Evolutionary conservation across 2,329 filamentous ascomycete genomes (phyloP), one percentile per base, ranked within the genome.

Genomic region (Colletotrichum tofieldiae): DNA sequence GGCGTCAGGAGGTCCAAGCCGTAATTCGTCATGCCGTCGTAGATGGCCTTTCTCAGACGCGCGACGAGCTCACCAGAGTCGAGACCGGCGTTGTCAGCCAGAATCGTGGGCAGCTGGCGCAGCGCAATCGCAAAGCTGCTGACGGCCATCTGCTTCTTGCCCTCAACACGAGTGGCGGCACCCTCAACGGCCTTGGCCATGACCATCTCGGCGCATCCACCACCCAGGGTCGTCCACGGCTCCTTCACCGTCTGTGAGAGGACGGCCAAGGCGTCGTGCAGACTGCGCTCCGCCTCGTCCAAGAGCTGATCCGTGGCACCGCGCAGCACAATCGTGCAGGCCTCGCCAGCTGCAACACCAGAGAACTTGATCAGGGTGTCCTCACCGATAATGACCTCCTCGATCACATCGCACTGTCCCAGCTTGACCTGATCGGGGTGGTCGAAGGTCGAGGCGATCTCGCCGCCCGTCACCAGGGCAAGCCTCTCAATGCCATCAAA

Each of bases 141-240:
- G 26, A 98, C 96, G 2, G 96, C 96, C 79, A 98, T 88, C 77
- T 97, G 95, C 84, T 96, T 96, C 91, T 99, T 99, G 82, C 96
- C 96, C 77, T 96, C 95, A 9, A 98, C 93, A 78, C 97, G 96
- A 74, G 97, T 95, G 29, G 95, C 95, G 6, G 94, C 94, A 73
- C 93, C 93, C 81, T 98, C 96, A 29, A 99, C 96, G 9, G 96
- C 96, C 88, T 98, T 98, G 75, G 96, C 94, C 96, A 99, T 99
- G 77, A 97, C 86, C 96, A 98, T 98, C 89, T 99, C 96, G 5
- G 96, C 95, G 80, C 95, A 98, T 37, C 96, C 96, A 80, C 96
- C 96, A 65, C 96, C 96, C 3, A 99, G 91, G 0, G 96, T 98
- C 52, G 95, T 97, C 81, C 94, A 92, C 64, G 96, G 96, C 84